phyloP scores from a whole-genome alignment of 2,329 filamentous ascomycete species.

The Trichoderma koningiopsis region DNA sequence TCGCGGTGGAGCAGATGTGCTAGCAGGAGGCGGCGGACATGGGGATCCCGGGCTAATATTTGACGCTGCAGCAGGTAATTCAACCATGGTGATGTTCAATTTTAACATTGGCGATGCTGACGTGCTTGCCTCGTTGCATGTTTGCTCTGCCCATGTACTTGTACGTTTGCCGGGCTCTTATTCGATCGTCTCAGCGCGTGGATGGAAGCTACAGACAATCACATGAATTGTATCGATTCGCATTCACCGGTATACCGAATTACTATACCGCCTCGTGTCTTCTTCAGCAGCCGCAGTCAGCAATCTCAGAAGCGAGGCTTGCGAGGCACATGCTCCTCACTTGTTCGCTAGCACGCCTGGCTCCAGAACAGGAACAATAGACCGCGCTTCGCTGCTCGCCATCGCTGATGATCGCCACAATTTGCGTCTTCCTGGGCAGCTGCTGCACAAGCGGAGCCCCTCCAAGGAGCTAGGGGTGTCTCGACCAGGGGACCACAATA shows the following conservation, averaged over 20 bases:
- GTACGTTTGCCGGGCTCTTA: not conserved
- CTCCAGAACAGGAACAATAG: not conserved
- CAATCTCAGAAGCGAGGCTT: not conserved
- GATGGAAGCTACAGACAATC: no score
- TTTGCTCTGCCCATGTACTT: not conserved
- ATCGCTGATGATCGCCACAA: constrained; percentile 20
- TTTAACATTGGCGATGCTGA: constrained; percentile 14
- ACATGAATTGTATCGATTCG: not conserved
- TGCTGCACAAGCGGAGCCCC: constrained; percentile 11
- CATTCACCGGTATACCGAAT: no score
- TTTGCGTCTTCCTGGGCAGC: not conserved
- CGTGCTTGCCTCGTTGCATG: not conserved
- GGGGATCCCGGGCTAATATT: constrained; percentile 12
- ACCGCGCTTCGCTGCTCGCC: constrained; percentile 5
- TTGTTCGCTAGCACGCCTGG: not conserved
- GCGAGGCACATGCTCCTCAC: not conserved
- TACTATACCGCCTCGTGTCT: not conserved
- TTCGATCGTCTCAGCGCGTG: no score
- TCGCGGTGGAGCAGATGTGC: constrained; percentile 13
- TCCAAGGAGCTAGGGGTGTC: not conserved
- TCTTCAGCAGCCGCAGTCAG: not conserved
- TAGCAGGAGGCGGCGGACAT: constrained; percentile 8
- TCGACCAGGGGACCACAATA: constrained; percentile 11
- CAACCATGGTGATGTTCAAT: not conserved
- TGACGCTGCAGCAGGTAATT: constrained; percentile 1